Conservation (phyloP, 1,284 basidiomycete genomes). For the Moniliella sp. region DNA sequence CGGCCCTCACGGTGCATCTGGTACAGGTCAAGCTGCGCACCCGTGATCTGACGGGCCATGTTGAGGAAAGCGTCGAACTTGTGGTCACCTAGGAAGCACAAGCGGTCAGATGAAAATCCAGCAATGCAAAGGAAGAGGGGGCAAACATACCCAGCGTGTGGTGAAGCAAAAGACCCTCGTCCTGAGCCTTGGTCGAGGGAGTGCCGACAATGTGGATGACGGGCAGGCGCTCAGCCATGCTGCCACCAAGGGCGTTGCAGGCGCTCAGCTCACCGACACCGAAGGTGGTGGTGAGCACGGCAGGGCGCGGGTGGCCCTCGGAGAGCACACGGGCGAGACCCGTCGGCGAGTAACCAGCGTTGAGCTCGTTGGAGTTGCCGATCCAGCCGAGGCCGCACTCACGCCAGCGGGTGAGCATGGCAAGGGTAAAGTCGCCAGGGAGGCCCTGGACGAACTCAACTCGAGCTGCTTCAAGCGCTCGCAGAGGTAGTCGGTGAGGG, state of each 20-base stretch:
- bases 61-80: constrained; percentile 52
- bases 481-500: constrained; percentile 23
- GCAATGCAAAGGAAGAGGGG: no score
- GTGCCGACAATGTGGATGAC: constrained; percentile 74
- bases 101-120: no score
- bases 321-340: constrained; percentile 3
- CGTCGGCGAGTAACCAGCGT: constrained; percentile 37
- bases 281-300: constrained; percentile 42
- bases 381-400: no score
- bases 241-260: constrained; percentile 36
- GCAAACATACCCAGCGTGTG: no score
- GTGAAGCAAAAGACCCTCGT: constrained; percentile 34
- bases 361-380: constrained; percentile 46
- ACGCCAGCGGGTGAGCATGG: constrained; percentile 46
- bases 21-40: no score
- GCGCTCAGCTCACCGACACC: constrained; percentile 54
- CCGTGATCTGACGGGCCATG: constrained; percentile 54
- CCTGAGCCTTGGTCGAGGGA: constrained; percentile 54
- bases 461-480: constrained; percentile 23
- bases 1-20: no score
- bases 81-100: no score
- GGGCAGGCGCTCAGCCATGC: constrained; percentile 62
- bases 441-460: constrained; percentile 57
- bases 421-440: constrained; percentile 75
- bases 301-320: no score